These are phyloP conservation scores for Neurospora sp. DNA, from an alignment of 495 filamentous ascomycete species.

Conservation along the genomic window DNA sequence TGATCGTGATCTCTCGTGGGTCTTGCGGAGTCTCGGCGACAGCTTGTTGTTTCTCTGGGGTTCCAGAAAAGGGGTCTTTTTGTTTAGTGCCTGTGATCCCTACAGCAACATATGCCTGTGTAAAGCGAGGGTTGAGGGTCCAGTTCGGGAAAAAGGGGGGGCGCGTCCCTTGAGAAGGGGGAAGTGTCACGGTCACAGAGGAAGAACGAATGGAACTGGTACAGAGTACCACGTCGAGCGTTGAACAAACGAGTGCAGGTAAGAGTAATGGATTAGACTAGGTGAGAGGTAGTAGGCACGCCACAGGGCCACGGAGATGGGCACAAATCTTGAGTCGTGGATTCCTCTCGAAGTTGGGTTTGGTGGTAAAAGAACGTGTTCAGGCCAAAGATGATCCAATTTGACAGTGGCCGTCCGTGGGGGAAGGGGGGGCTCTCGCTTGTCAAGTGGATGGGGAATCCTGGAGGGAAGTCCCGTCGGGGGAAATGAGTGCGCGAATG, in stretches of 20 bases:
- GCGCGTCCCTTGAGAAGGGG: conserved; percentile 4
- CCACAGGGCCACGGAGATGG: neutral
- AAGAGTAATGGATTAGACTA: neutral
- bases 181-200: conserved; percentile 1
- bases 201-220: conserved; percentile 51
- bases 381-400: neutral
- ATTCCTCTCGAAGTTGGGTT: neutral
- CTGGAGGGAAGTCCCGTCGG: neutral
- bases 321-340: neutral
- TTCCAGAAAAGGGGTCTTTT: neutral
- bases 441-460: neutral
- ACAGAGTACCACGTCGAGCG: conserved; percentile 38
- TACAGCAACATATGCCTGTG: neutral
- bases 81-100: neutral
- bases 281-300: neutral
- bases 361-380: neutral
- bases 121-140: neutral
- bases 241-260: neutral
- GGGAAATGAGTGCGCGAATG: neutral
- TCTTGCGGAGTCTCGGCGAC: neutral
- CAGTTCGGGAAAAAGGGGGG: neutral
- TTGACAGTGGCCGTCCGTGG: neutral
- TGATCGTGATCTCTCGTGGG: conserved; percentile 2
- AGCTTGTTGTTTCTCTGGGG: neutral
- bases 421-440: neutral